These are phyloP conservation scores for Kodamaea sagamina DNA, from an alignment of 805 yeast species.

Conservation along the genomic window DNA sequence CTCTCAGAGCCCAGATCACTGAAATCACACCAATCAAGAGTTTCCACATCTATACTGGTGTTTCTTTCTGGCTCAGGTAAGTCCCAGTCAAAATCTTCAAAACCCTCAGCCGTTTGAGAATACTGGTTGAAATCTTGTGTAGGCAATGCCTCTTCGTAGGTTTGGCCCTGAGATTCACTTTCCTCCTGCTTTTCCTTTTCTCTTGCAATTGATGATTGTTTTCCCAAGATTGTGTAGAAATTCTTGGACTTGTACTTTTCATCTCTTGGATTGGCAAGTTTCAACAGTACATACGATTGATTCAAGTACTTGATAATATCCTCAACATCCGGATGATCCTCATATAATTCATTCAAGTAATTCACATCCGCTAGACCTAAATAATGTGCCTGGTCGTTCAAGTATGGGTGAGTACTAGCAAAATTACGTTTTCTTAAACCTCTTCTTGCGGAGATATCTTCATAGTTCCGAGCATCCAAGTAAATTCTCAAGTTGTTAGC, in stretches of 20 bases:
- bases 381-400: slow-evolving; percentile 48
- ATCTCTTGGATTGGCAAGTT: slow-evolving; percentile 38
- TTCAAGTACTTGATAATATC: slow-evolving; percentile 38
- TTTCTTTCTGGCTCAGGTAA: not conserved
- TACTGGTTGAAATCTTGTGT: not conserved
- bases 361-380: slow-evolving; percentile 39
- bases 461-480: slow-evolving; percentile 17
- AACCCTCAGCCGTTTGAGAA: slow-evolving; percentile 1
- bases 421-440: slow-evolving; percentile 43
- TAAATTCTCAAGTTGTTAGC: slow-evolving; percentile 17
- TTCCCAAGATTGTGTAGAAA: slow-evolving; percentile 41
- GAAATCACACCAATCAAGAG: slow-evolving; percentile 4
- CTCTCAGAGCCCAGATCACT: slow-evolving; percentile 4
- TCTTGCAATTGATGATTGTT: slow-evolving; percentile 14
- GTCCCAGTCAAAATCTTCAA: slow-evolving; percentile 5
- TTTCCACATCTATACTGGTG: not conserved
- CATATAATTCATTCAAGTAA: slow-evolving; percentile 40
- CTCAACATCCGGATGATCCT: slow-evolving; percentile 35
- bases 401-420: slow-evolving; percentile 46
- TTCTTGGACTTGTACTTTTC: slow-evolving; percentile 40
- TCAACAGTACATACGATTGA: slow-evolving; percentile 32
- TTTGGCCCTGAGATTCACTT: not conserved
- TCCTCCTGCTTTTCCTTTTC: slow-evolving; percentile 11
- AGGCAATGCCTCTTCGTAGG: not conserved
- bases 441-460: slow-evolving; percentile 19